These are phyloP conservation scores for Aspergillus ochraceoroseus DNA, from an alignment of 2,329 filamentous ascomycete genomes.

Conservation along the genomic window DNA sequence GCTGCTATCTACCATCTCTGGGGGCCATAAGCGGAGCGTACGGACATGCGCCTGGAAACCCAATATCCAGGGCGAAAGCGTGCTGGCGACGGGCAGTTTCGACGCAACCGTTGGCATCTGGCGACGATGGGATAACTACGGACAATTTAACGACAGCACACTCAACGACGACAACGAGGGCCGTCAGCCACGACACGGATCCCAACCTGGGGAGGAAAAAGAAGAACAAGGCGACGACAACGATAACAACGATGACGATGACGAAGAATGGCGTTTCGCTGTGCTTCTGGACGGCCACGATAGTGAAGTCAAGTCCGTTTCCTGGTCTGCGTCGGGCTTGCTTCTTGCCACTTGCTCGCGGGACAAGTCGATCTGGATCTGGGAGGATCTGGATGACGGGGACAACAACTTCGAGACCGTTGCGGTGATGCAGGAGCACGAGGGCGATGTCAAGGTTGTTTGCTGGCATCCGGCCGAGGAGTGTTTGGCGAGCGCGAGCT, in stretches of 20 bases:
- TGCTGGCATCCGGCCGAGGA: conserved; percentile 81
- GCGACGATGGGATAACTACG: conserved; percentile 58
- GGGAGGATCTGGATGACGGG: conserved; percentile 82
- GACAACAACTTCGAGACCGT: conserved; percentile 97
- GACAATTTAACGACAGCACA: conserved; percentile 11
- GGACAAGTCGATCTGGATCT: conserved; percentile 96
- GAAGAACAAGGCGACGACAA: conserved; percentile 6
- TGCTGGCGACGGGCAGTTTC: conserved; percentile 88
- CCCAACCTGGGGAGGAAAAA: conserved; percentile 15
- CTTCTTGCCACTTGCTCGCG: conserved; percentile 84
- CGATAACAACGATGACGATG: conserved; percentile 41
- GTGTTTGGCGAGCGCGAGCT: conserved; percentile 81
- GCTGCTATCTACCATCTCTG: conserved; percentile 71
- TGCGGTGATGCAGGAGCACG: conserved; percentile 89
- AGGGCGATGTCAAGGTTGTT: conserved; percentile 91
- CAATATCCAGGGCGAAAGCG: conserved; percentile 59
- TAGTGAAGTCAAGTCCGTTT: conserved; percentile 83
- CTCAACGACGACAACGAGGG: too few species aligned
- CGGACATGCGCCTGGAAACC: conserved; percentile 86
- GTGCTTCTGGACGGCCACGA: conserved; percentile 93
- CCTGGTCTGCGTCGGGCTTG: conserved; percentile 60
- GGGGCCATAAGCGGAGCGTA: conserved; percentile 88
- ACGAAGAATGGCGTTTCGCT: conserved; percentile 87
- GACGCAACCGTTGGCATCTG: conserved; percentile 85
- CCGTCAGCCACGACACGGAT: too few species aligned